A percentile compares a stretch with the other conserved stretches of the same genome.
Conservation (phyloP, 768 basidiomycete genomes). For the Boletellus ananas region DNA sequence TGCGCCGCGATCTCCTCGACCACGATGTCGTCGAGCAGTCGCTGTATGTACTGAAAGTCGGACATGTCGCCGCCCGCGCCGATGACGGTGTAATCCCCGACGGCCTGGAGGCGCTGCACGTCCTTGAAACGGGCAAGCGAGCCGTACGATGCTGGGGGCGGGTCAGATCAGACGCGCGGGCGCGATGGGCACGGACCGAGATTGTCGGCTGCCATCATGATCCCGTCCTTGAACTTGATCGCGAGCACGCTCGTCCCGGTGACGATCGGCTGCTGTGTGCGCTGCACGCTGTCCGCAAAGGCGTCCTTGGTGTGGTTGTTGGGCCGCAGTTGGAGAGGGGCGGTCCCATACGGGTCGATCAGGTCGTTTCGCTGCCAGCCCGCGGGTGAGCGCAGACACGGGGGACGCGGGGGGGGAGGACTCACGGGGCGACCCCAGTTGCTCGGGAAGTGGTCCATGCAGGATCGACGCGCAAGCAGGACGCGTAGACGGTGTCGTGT, state of each 20-base stretch:
- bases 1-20: slow-evolving; percentile 75
- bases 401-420: not conserved
- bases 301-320: slow-evolving; percentile 46
- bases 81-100: slow-evolving; percentile 81
- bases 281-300: slow-evolving; percentile 66
- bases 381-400: not conserved
- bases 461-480: slow-evolving; percentile 18
- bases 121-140: slow-evolving; percentile 97
- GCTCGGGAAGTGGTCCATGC: slow-evolving; percentile 81
- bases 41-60: slow-evolving; percentile 93
- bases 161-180: not conserved
- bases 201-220: slow-evolving; percentile 98
- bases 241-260: slow-evolving; percentile 97
- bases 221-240: slow-evolving; percentile 91
- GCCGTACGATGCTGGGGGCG: slow-evolving; percentile 79
- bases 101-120: slow-evolving; percentile 79
- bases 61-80: slow-evolving; percentile 97
- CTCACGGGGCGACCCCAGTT: slow-evolving; percentile 81
- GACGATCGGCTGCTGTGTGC: slow-evolving; percentile 90
- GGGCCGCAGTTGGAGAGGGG: slow-evolving; percentile 65
- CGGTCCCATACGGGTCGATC: slow-evolving; percentile 72
- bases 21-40: slow-evolving; percentile 70
- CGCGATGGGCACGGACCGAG: slow-evolving; percentile 56
- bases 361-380: slow-evolving; percentile 64
- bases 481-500: slow-evolving; percentile 20